Evolutionary conservation across 23 red algal genomes (phyloP), one percentile per base, ranked within the genome.

Genomic region (Gracilaria vermiculophylla): DNA sequence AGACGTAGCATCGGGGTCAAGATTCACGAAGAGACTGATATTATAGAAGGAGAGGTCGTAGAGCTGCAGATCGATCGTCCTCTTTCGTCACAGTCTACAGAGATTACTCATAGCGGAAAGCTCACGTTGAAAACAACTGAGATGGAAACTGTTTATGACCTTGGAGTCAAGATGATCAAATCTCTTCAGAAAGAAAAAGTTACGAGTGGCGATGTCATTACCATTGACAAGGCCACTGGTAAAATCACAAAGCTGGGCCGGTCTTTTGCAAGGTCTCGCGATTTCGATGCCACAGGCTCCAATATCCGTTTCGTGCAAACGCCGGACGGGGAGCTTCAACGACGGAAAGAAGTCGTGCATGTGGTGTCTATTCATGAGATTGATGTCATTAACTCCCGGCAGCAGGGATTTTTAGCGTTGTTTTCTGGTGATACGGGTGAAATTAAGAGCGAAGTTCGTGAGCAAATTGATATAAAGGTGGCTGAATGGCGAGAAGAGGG

Each of bases 111-210:
- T 25, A 97, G 67, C 49, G 95, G 90, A 27, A 97, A 97, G 53
- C 75, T 99, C 16, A 94, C 92, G 36, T 86, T 99, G 78, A 99
- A 99, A 78, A 99, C 97, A 5, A 99, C 97, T 29, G 97, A 99
- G 34, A 99, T 99, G 97, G 97, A 99, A 75, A 99, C 92, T 36
- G 83, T 99, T 48, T 99, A 99, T 74, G 97, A 99, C 53, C 76
- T 99, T 14, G 97, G 97, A 34, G 80, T 67, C 39, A 95, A 95
- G 62, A 99, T 99, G 97, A 94, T 95, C 21, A 88, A 99, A 15
- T 81, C 89, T 29, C 79, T 99, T 48, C 49, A 87, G 52, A 83
- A 80, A 41, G 87, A 95, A 73, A 94, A 94, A 69, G 86, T 99
- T 23, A 80, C 79, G 13, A 82, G 55, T 35, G 97, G 97, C 39